These are phyloP conservation scores for Penicillium corylophilum DNA, from an alignment of 2,329 filamentous ascomycete species.

Conservation along the genomic window DNA sequence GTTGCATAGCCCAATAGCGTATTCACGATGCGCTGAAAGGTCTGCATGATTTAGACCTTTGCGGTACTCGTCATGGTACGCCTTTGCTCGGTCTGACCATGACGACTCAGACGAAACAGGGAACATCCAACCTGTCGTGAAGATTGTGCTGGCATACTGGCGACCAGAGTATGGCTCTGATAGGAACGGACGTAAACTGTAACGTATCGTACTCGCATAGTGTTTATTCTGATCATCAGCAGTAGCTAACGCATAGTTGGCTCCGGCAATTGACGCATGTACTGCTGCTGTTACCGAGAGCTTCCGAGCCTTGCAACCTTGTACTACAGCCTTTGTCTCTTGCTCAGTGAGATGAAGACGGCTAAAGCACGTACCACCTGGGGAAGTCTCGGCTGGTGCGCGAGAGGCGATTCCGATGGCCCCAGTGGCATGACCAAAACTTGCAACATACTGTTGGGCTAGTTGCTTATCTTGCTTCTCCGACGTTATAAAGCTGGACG, in stretches of 20 bases:
- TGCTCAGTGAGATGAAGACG: neutral
- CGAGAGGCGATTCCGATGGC: neutral
- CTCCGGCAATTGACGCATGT: neutral
- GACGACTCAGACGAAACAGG: neutral
- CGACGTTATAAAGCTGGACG: neutral
- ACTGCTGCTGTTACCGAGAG: neutral
- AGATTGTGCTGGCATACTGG: neutral
- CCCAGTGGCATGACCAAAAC: neutral
- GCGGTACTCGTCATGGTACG: neutral
- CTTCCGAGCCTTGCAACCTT: neutral
- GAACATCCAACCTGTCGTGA: neutral
- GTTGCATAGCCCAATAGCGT: neutral
- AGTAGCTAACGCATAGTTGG: neutral
- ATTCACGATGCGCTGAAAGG: neutral
- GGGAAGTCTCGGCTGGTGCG: neutral
- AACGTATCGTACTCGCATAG: neutral
- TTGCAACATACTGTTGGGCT: neutral
- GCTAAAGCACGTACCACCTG: neutral
- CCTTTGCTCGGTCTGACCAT: neutral
- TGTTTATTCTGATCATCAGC: neutral
- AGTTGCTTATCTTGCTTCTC: neutral
- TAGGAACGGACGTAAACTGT: neutral
- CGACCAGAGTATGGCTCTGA: neutral
- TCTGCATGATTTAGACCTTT: neutral
- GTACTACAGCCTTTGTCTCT: neutral